Percentiles rank a stretch among this genome's conserved stretches.
Evolutionary conservation across 768 basidiomycete genomes (phyloP).

Genomic region (Russula sp.): DNA sequence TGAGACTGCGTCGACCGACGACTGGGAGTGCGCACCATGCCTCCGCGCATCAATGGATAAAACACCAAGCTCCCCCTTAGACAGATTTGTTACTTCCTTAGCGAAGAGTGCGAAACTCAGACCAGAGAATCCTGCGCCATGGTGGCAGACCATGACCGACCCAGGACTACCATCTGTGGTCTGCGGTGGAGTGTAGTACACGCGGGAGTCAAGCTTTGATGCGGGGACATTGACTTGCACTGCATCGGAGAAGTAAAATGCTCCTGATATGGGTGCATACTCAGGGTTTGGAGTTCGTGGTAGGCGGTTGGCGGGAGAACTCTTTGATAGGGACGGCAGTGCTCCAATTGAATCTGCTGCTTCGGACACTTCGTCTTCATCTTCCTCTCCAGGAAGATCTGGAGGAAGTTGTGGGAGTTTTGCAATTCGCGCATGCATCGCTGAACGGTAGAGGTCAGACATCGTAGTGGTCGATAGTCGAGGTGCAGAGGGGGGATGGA

Average conservation of each 20-base stretch:
- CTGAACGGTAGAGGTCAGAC: constrained; percentile 70
- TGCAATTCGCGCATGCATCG: constrained; percentile 65
- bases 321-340: constrained; percentile 53
- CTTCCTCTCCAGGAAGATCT: constrained; percentile 33
- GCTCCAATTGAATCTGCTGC: constrained; percentile 49
- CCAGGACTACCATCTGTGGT: constrained; percentile 35
- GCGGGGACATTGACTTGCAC: constrained; percentile 62
- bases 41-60: constrained; percentile 76
- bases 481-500: not conserved
- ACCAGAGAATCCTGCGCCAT: constrained; percentile 90
- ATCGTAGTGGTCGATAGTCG: constrained; percentile 29
- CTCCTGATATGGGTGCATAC: constrained; percentile 73
- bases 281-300: constrained; percentile 45
- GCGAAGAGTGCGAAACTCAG: constrained; percentile 88
- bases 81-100: constrained; percentile 57
- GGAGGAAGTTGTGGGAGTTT: constrained; percentile 53
- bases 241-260: constrained; percentile 71
- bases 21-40: constrained; percentile 56
- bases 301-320: constrained; percentile 50
- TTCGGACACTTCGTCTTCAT: constrained; percentile 47
- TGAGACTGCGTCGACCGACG: constrained; percentile 5
- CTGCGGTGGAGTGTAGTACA: constrained; percentile 76
- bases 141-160: constrained; percentile 85
- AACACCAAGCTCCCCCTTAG: constrained; percentile 70
- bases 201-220: constrained; percentile 60